Conservation (phyloP, 1,284 basidiomycete genomes). For the Sanghuangporus baumii region DNA sequence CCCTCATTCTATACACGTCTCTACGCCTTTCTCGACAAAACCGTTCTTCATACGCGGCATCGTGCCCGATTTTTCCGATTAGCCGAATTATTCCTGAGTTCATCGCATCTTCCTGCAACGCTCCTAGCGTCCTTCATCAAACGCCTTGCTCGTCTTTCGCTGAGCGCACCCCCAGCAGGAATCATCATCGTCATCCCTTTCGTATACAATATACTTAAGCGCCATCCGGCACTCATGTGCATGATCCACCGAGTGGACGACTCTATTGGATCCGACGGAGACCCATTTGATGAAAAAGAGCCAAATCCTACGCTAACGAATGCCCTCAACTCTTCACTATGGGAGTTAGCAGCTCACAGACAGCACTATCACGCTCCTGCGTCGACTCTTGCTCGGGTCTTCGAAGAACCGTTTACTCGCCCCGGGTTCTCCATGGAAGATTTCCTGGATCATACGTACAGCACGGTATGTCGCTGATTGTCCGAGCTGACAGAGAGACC, state of each 20-base stretch:
- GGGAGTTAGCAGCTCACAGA: constrained; percentile 84
- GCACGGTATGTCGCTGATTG: constrained; percentile 60
- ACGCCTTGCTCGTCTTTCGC: constrained; percentile 78
- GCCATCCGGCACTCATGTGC: constrained; percentile 85
- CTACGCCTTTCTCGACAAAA: constrained; percentile 82
- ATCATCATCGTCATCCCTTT: constrained; percentile 91
- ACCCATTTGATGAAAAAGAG: constrained; percentile 71
- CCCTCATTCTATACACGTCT: constrained; percentile 94
- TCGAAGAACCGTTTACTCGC: constrained; percentile 91
- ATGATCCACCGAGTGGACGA: constrained; percentile 80
- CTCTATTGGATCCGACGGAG: constrained; percentile 37
- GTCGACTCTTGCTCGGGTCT: constrained; percentile 80
- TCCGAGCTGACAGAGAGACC: not conserved
- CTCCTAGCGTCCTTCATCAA: constrained; percentile 95
- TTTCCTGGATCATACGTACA: constrained; percentile 94
- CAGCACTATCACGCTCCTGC: constrained; percentile 84
- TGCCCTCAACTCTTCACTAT: constrained; percentile 84
- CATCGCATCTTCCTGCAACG: constrained; percentile 84
- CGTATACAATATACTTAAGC: constrained; percentile 91
- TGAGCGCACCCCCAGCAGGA: constrained; percentile 85
- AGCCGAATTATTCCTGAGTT: constrained; percentile 87
- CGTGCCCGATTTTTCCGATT: constrained; percentile 94
- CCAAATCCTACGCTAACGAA: constrained; percentile 71
- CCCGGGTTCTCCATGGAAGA: constrained; percentile 90
- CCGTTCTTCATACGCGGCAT: constrained; percentile 89